Evolutionary conservation across 2,329 filamentous ascomycete genomes (phyloP), one percentile per base, ranked within the genome.

Genomic region (Phialemoniopsis sp.): DNA sequence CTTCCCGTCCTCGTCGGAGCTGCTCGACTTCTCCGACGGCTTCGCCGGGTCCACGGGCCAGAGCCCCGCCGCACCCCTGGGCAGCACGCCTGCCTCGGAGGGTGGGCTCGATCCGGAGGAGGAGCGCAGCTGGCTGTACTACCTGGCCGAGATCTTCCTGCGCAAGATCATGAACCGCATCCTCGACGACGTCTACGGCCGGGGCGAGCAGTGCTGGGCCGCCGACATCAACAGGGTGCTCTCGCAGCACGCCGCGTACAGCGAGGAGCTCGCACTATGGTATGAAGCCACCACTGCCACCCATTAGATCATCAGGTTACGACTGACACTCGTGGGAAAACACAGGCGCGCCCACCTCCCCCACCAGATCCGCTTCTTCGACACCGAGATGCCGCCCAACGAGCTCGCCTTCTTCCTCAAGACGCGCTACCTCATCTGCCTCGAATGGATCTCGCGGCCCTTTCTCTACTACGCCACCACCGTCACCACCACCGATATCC

Each of bases 181-280:
- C 29, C 17, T 40, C 29, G 26, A 40, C 29, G 13, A 12, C 14
- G 21, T 40, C n/a, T 40, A 40, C 34, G 5, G n/a, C 10, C 29
- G 29, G 7, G 19, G 38, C 38, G 17, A 32, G 8, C 18, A 17
- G 13, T 13, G 28, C 32, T 40, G 38, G 38, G 31, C 31, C 28
- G 3, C 38, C 10, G 21, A 10, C 21, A 26, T 26, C 21, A 26
- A 26, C 10, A 6, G 21, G 6, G 6, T 26, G 21, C 21, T 26
- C 6, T 26, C 21, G 21, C 21, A 26, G 21, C 21, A 26, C 21
- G 21, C 21, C 21, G 21, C 21, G 6, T 26, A 26, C 44, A 93
- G 91, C 44, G 89, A 96, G 55, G 72, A 75, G 1, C 75, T 98
- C 3, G 93, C 93, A 2, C 70, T 97, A 4, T 98, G 89, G 62